Evolutionary conservation across 805 yeast species (phyloP).

Genomic region (Kodamaea neixiangensis): DNA sequence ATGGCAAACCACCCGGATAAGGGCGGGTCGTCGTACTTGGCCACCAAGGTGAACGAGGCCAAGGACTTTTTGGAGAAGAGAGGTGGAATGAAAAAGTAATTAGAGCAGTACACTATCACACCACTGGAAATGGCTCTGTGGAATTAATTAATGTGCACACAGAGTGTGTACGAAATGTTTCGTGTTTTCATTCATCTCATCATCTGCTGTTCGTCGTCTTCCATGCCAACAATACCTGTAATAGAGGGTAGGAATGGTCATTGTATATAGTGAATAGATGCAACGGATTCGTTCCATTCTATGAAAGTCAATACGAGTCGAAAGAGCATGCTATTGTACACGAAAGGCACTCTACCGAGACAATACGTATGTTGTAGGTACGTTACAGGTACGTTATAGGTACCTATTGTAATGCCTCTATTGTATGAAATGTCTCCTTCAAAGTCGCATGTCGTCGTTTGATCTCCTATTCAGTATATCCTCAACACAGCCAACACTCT

Average conservation of each 20-base stretch:
- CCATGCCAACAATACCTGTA: background rate
- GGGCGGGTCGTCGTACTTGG: constrained; percentile 88
- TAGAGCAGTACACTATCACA: background rate
- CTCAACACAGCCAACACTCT: no score
- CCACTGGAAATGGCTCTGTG: no score
- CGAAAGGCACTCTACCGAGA: no score
- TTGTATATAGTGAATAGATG: background rate
- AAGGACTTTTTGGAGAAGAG: constrained; percentile 78
- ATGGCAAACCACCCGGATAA: constrained; percentile 90
- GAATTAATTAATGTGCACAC: no score
- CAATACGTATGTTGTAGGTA: background rate
- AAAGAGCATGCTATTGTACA: no score
- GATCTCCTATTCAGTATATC: background rate
- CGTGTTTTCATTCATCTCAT: background rate
- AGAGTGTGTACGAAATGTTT: no score
- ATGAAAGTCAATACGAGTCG: no score
- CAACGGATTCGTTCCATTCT: background rate
- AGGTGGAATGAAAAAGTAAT: constrained; percentile 45
- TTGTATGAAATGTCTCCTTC: background rate
- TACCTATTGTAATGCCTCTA: no score
- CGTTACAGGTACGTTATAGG: no score
- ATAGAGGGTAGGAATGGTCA: background rate
- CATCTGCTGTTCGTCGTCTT: background rate
- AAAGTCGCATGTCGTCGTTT: background rate
- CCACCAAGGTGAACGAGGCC: constrained; percentile 92